Percentiles rank a stretch among this genome's conserved stretches.
Conservation (phyloP, 2,329 filamentous ascomycete genomes). For the Dichotomopilus funicola region DNA sequence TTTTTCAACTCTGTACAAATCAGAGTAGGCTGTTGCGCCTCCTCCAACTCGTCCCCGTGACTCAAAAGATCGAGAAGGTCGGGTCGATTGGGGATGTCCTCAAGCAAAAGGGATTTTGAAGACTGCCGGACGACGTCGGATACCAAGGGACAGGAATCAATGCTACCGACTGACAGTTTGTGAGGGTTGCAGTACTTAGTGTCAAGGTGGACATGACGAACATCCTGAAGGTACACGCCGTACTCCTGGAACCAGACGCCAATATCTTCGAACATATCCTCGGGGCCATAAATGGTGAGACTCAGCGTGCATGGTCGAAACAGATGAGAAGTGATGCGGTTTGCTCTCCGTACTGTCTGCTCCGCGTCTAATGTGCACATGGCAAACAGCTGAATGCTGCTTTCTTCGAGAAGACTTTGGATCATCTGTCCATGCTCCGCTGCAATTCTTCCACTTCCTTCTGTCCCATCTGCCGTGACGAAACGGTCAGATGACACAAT, state of each 20-base stretch:
- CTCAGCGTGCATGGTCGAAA: constrained; percentile 1
- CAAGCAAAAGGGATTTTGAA: neutral
- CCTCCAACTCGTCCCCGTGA: neutral
- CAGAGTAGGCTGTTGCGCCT: neutral
- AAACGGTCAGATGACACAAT: constrained; percentile 1
- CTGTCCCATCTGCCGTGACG: neutral
- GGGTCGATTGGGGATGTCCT: neutral
- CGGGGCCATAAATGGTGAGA: constrained; percentile 30
- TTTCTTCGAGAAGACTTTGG: constrained; percentile 1
- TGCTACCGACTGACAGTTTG: constrained; percentile 23
- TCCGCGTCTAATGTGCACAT: neutral
- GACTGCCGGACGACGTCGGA: neutral
- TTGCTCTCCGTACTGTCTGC: neutral
- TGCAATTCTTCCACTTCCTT: neutral
- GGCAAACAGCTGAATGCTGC: neutral
- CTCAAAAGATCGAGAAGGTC: neutral
- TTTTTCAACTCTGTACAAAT: constrained; percentile 2
- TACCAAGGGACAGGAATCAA: constrained; percentile 7
- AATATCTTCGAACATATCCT: constrained; percentile 25
- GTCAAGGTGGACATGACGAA: constrained; percentile 23
- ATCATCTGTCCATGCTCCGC: neutral
- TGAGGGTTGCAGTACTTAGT: constrained; percentile 33
- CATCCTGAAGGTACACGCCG: constrained; percentile 32
- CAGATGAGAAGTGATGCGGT: neutral
- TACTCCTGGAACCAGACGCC: constrained; percentile 28